phyloP scores from a whole-genome alignment of 352 stramenopile genomes.

The Globisporangium spiculum region DNA sequence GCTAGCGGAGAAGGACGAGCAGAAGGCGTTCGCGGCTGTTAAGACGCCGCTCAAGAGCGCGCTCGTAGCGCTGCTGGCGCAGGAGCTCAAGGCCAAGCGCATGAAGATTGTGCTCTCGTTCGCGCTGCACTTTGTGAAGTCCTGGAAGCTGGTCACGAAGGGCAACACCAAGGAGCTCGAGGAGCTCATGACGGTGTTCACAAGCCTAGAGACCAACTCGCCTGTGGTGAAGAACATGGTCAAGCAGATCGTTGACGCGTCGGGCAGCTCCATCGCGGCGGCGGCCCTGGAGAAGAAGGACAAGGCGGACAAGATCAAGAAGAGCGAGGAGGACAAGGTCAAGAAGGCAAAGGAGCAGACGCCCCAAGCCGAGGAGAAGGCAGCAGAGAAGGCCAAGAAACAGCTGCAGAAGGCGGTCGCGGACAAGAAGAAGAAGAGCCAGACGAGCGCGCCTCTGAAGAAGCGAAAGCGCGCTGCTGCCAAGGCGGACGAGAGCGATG shows the following conservation, averaged over 20 bases:
- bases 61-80: constrained; percentile 40
- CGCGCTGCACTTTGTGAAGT: constrained; percentile 65
- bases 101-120: constrained; percentile 71
- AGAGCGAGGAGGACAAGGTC: background rate
- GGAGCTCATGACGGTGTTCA: constrained; percentile 39
- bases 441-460: constrained; percentile 25
- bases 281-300: constrained; percentile 14
- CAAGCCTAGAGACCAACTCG: constrained; percentile 51
- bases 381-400: constrained; percentile 7
- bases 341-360: constrained; percentile 6
- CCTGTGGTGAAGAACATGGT: constrained; percentile 74
- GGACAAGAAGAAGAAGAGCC: constrained; percentile 17
- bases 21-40: constrained; percentile 30
- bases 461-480: constrained; percentile 49
- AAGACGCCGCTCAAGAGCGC: constrained; percentile 38
- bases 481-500: constrained; percentile 19
- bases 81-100: constrained; percentile 68
- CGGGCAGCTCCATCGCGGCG: constrained; percentile 10
- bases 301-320: constrained; percentile 14
- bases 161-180: constrained; percentile 26
- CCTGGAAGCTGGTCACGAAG: constrained; percentile 34
- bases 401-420: constrained; percentile 12
- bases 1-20: constrained; percentile 36
- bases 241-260: constrained; percentile 52
- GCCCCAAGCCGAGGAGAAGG: constrained; percentile 13